Conservation (phyloP, 1,139 yeast genomes). For the Hyphopichia wangnamkhiaoensis region DNA sequence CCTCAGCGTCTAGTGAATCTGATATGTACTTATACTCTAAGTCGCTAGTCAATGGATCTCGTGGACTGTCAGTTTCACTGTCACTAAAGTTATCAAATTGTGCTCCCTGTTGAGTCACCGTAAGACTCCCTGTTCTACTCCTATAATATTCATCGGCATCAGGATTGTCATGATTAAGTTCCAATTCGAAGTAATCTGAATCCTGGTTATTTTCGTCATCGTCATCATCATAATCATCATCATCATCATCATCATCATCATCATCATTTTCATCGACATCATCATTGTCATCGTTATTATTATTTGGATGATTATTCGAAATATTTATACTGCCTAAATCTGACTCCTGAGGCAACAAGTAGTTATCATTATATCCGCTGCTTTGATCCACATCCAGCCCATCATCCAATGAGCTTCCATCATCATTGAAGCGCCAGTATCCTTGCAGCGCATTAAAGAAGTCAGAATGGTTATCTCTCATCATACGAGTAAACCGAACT, state of each 20-base stretch:
- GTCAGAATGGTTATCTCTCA: too few species aligned
- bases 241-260: slow-evolving; percentile 6
- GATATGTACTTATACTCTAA: too few species aligned
- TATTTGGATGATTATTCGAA: background rate
- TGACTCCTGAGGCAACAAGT: too few species aligned
- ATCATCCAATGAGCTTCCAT: too few species aligned
- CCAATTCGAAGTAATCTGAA: slow-evolving; percentile 12
- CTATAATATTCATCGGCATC: slow-evolving; percentile 30
- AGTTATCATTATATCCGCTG: too few species aligned
- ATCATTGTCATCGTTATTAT: background rate
- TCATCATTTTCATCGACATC: slow-evolving; percentile 6
- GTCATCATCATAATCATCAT: slow-evolving; percentile 5
- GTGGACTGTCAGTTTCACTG: too few species aligned
- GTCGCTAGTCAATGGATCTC: too few species aligned
- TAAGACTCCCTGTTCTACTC: slow-evolving; percentile 24
- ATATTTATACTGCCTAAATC: too few species aligned
- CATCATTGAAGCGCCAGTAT: too few species aligned
- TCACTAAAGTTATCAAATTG: background rate
- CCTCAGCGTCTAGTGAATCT: background rate
- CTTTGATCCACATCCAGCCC: too few species aligned
- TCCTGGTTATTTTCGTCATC: slow-evolving; percentile 5
- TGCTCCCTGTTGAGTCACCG: background rate
- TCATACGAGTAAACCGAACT: too few species aligned
- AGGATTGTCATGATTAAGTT: slow-evolving; percentile 13
- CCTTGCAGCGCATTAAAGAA: too few species aligned